Evolutionary conservation across 768 basidiomycete species (phyloP), one percentile per base, ranked within the genome.

Genomic region (Solioccasus polychromus): DNA sequence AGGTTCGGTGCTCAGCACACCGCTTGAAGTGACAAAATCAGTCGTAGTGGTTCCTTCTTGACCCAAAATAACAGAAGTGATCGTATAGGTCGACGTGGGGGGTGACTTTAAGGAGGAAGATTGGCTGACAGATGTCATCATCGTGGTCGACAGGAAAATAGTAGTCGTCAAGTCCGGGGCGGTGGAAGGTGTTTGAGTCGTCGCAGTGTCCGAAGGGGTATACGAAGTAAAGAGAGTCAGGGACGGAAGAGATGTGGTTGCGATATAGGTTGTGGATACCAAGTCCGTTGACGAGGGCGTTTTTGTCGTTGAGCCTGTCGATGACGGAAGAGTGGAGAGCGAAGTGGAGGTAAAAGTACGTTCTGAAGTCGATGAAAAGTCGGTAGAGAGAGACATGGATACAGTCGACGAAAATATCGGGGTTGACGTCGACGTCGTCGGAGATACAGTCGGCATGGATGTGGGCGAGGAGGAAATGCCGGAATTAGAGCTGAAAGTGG

Each of bases 1-100:
- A 23, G 28, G 8, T 29, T 54, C 35, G 0, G 63, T 65, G 25
- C 63, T 67, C 34, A 67, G 50, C 17, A 47, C 57, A 8, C 37
- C 26, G 19, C 50, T 61, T 9, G 61, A 49, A 12, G 59, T 52
- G 29, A 61, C 38, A 26, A 54, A 51, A 7, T 47, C 38, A 7
- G 63, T 57, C 12, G 39, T 37, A 32, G n/a, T 15, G 4, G 55
- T 52, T 17, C 32, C 54, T 3, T 32, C 50, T 38, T 47, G 48
- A 22, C 38, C 55, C n/a, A 9, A 24, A 28, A 62, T 1, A 15
- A 51, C 10, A 12, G 65, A 59, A 2, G 46, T 59, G 36, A 57
- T 23, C 5, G 51, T 57, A 25, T 51, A 45, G 5, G 55, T 65
- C 37, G 63, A 63, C 6, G 48, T 31, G 4, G 48, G 32, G 10